Evolutionary conservation across 2,329 filamentous ascomycete genomes (phyloP).

Genomic region (Scedosporium boydii): DNA sequence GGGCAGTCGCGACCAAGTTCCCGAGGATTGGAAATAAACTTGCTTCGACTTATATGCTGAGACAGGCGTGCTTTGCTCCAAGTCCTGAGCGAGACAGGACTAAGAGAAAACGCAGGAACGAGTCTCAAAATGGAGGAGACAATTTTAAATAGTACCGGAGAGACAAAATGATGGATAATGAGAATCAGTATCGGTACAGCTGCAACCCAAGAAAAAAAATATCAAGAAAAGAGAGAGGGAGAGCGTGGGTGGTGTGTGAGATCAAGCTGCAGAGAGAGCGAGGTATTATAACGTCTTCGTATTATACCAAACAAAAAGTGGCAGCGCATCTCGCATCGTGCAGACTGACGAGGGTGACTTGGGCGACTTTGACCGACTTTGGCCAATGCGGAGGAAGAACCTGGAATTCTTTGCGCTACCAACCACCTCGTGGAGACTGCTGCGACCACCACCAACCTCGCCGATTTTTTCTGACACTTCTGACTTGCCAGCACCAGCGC

Average conservation of each 20-base stretch:
- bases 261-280: neutral
- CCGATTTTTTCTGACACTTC: neutral
- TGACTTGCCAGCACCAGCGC: neutral
- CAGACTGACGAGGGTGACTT: neutral
- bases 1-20: neutral
- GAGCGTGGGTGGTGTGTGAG: neutral
- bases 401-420: neutral
- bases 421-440: neutral
- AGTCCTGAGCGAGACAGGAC: neutral
- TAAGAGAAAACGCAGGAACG: neutral
- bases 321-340: neutral
- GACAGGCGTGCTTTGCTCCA: too few species aligned
- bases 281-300: neutral
- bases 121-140: neutral
- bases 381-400: neutral
- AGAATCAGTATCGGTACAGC: neutral
- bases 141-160: neutral
- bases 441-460: conserved; percentile 3
- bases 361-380: neutral
- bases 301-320: neutral
- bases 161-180: neutral
- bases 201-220: neutral
- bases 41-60: too few species aligned
- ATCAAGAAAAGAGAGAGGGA: neutral
- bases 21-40: too few species aligned